Evolutionary conservation across 768 basidiomycete species (phyloP).

Genomic region (Trametes cinnabarina): DNA sequence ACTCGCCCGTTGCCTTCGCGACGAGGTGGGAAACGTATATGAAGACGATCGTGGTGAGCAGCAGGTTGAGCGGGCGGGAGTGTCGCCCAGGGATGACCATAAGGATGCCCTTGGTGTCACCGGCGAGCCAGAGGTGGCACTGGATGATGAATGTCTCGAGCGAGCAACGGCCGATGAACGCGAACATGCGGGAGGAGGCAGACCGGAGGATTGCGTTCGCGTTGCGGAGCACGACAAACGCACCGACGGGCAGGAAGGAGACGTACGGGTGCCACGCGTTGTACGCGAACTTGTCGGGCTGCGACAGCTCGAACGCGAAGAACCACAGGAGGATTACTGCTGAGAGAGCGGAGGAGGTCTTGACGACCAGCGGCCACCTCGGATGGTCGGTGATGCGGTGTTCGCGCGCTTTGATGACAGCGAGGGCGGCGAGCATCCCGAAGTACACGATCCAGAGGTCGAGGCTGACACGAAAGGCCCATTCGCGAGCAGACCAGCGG

Average conservation of each 20-base stretch:
- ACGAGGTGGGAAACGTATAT: conserved; percentile 77
- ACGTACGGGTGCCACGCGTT: conserved; percentile 83
- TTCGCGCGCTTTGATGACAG: conserved; percentile 74
- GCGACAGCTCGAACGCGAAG: conserved; percentile 75
- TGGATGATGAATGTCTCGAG: conserved; percentile 92
- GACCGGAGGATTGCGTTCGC: conserved; percentile 70
- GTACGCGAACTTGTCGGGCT: conserved; percentile 81
- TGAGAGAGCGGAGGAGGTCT: conserved; percentile 49
- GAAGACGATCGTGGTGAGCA: conserved; percentile 75
- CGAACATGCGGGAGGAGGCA: conserved; percentile 64
- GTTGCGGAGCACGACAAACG: conserved; percentile 76
- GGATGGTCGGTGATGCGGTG: conserved; percentile 65
- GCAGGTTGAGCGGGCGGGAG: conserved; percentile 76
- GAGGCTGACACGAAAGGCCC: conserved; percentile 84
- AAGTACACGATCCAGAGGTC: conserved; percentile 88
- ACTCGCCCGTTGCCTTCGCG: conserved; percentile 68
- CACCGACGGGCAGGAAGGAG: conserved; percentile 76
- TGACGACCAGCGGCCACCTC: conserved; percentile 57
- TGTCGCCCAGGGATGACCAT: conserved; percentile 71
- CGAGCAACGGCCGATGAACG: conserved; percentile 83
- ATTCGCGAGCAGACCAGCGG: conserved; percentile 82
- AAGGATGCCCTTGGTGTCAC: conserved; percentile 78
- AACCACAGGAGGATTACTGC: conserved; percentile 66
- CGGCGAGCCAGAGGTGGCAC: conserved; percentile 84
- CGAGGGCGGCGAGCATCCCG: conserved; percentile 79